These are phyloP conservation scores for Parathielavia hyrcaniae DNA, from an alignment of 495 filamentous ascomycete species.

Conservation along the genomic window DNA sequence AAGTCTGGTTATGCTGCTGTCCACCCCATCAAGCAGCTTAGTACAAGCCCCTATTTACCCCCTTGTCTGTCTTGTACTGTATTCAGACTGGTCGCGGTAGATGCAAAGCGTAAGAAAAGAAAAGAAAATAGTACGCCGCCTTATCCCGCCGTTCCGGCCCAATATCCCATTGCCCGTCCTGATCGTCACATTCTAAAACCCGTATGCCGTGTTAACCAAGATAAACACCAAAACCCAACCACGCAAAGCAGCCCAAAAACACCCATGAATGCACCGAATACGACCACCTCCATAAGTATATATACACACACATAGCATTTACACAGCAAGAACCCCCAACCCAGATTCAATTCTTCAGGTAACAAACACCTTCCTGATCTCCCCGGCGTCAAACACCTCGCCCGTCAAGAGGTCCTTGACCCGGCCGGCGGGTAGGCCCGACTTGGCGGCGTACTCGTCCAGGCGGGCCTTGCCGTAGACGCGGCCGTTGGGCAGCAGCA, in stretches of 20 bases:
- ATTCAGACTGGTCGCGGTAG: too few species aligned
- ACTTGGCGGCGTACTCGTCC: slow-evolving; percentile 67
- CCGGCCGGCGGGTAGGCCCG: slow-evolving; percentile 53
- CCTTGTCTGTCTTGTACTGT: too few species aligned
- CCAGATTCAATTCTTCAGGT: slow-evolving; percentile 22
- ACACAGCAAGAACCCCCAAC: neutral
- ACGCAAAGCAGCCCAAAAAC: neutral
- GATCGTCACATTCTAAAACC: too few species aligned
- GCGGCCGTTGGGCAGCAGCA: slow-evolving; percentile 79
- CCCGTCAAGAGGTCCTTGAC: slow-evolving; percentile 80
- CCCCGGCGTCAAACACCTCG: slow-evolving; percentile 52
- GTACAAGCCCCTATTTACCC: too few species aligned
- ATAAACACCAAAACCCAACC: neutral
- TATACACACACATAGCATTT: neutral
- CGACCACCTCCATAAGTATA: too few species aligned
- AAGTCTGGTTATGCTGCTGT: too few species aligned
- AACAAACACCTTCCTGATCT: slow-evolving; percentile 87
- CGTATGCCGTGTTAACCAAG: too few species aligned
- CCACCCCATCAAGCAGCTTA: too few species aligned
- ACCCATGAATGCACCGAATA: neutral
- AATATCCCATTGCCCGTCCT: too few species aligned
- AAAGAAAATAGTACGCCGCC: too few species aligned
- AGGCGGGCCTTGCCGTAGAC: slow-evolving; percentile 76
- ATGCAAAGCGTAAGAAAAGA: too few species aligned
- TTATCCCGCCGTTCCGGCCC: too few species aligned